These are phyloP conservation scores for Primulina tabacum DNA, from an alignment of 257 asterid genomes.

Conservation along the genomic window DNA sequence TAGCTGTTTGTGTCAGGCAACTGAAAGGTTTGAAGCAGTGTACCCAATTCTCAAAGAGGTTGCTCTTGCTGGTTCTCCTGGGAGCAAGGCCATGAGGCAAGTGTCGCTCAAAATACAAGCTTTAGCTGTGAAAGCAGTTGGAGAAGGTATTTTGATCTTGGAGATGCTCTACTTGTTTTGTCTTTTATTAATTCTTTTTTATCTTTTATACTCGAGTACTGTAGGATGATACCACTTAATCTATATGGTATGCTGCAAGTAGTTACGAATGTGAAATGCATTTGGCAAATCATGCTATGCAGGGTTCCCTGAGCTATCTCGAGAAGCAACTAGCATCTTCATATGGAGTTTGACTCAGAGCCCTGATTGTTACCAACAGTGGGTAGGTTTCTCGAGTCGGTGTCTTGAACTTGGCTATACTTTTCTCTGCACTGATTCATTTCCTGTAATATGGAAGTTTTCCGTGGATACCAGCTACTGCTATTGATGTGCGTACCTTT, in stretches of 20 bases:
- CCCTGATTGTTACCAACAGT: constrained; percentile 72
- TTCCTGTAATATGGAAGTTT: not conserved
- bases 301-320: constrained; percentile 69
- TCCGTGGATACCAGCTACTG: not conserved
- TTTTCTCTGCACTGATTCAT: not conserved
- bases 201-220: too few relatives aligned
- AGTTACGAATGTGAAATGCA: not conserved
- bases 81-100: constrained; percentile 89
- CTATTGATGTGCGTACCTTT: not conserved
- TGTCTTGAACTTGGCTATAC: not conserved
- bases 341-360: constrained; percentile 78
- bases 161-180: not conserved
- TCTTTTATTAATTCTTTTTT: not conserved
- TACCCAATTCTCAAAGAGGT: constrained; percentile 75
- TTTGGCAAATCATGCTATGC: constrained; percentile 28
- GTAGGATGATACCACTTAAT: too few relatives aligned
- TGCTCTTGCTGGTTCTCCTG: constrained; percentile 83
- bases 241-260: not conserved
- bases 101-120: constrained; percentile 57
- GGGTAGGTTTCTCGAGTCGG: constrained; percentile 50
- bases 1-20: constrained; percentile 42
- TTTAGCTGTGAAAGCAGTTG: constrained; percentile 55
- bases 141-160: constrained; percentile 48
- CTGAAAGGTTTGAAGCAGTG: constrained; percentile 76
- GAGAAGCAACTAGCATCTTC: constrained; percentile 64